Percentiles rank a stretch among this genome's conserved stretches.
Conservation (phyloP, 768 basidiomycete genomes). For the Tulasnella sp. region DNA sequence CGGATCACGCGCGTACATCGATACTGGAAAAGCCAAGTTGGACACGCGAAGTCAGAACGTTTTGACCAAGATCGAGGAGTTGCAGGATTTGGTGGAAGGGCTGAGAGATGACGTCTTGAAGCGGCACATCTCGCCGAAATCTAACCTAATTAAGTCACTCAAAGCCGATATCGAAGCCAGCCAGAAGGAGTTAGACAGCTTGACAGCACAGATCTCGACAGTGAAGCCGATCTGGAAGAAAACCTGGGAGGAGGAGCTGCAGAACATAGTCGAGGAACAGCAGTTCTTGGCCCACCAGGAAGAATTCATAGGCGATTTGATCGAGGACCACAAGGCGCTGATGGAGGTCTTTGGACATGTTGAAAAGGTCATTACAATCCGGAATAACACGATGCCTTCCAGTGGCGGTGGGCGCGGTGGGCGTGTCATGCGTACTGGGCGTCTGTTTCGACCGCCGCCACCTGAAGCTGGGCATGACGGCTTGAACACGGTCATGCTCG, state of each 20-base stretch:
- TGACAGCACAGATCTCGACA: slow-evolving; percentile 77
- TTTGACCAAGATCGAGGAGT: slow-evolving; percentile 83
- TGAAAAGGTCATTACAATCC: slow-evolving; percentile 72
- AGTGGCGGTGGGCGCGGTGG: slow-evolving; percentile 32
- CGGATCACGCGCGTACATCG: slow-evolving; percentile 78
- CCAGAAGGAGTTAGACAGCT: slow-evolving; percentile 56
- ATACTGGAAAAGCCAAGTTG: slow-evolving; percentile 85
- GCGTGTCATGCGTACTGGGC: slow-evolving; percentile 28
- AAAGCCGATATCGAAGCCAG: slow-evolving; percentile 59
- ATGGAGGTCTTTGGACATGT: slow-evolving; percentile 81
- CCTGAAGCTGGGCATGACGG: slow-evolving; percentile 59
- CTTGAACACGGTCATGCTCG: slow-evolving; percentile 73
- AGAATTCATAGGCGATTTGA: slow-evolving; percentile 75
- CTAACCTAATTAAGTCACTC: slow-evolving; percentile 56
- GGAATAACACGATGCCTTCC: slow-evolving; percentile 21
- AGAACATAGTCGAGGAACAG: slow-evolving; percentile 95
- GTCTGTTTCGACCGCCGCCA: slow-evolving; percentile 49
- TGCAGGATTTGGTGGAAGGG: slow-evolving; percentile 82
- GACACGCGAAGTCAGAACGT: slow-evolving; percentile 82
- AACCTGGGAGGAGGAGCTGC: slow-evolving; percentile 94
- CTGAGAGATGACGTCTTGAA: slow-evolving; percentile 88
- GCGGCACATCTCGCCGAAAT: slow-evolving; percentile 75
- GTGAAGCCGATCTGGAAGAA: slow-evolving; percentile 97
- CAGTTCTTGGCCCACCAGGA: slow-evolving; percentile 89
- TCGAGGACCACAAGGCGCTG: slow-evolving; percentile 89